Conservation (phyloP, 768 basidiomycete genomes). For the Hirschioporus abietinus region DNA sequence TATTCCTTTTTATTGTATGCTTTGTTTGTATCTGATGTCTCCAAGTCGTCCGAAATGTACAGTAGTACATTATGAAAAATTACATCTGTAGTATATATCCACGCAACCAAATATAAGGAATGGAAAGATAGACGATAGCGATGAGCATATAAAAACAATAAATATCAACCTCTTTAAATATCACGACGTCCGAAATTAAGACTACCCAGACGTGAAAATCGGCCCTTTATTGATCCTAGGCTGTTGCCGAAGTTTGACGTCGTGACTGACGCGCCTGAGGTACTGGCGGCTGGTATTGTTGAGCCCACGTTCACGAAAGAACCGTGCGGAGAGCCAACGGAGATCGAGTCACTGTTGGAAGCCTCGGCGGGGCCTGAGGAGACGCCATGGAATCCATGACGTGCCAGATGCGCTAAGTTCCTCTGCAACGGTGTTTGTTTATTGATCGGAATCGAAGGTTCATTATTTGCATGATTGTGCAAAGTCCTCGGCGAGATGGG, state of each 20-base stretch:
- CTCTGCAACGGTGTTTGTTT: conserved; percentile 76
- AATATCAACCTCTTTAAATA: neutral
- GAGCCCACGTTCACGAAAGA: conserved; percentile 73
- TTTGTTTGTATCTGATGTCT: neutral
- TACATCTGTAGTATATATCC: neutral
- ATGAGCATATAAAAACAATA: neutral
- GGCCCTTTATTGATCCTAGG: conserved; percentile 61
- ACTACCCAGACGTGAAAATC: conserved; percentile 74
- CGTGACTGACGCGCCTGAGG: conserved; percentile 54
- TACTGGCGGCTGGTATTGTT: conserved; percentile 26
- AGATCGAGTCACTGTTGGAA: conserved; percentile 51
- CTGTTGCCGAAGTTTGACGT: conserved; percentile 62
- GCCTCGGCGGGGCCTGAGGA: conserved; percentile 69
- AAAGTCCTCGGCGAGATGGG: conserved; percentile 37
- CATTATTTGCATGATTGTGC: conserved; percentile 10
- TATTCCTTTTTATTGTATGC: neutral
- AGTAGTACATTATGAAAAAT: neutral
- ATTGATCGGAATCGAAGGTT: conserved; percentile 17
- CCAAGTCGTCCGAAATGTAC: neutral
- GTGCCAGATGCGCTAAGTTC: conserved; percentile 74
- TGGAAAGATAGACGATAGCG: neutral
- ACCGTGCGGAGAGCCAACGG: conserved; percentile 63
- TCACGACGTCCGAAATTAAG: conserved; percentile 57
- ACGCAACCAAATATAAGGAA: neutral
- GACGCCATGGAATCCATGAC: conserved; percentile 79